Evolutionary conservation across 2,329 filamentous ascomycete species (phyloP).

Genomic region (Pochonia chlamydosporia): DNA sequence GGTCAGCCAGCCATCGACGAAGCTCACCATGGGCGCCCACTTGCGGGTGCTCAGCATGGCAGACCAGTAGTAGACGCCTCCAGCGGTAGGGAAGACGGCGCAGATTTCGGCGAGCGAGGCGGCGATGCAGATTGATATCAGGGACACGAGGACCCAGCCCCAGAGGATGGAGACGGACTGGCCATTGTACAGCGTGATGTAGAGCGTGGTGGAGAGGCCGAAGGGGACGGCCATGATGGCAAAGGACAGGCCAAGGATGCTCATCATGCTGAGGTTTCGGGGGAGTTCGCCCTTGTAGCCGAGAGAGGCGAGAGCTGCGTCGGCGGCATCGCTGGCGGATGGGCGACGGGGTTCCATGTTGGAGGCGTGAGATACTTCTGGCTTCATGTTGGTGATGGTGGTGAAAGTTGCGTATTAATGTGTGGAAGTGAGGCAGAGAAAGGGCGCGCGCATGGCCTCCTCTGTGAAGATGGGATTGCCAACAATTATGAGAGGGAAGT

Average conservation of each 20-base stretch:
- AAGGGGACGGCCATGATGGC: conserved; percentile 47
- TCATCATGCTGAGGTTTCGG: conserved; percentile 44
- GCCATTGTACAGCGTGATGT: conserved; percentile 59
- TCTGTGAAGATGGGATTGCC: not conserved
- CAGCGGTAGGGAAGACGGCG: conserved; percentile 56
- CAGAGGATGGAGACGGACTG: conserved; percentile 69
- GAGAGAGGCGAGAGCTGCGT: conserved; percentile 38
- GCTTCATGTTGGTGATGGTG: not conserved
- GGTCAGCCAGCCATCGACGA: conserved; percentile 70
- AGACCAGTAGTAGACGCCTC: conserved; percentile 69
- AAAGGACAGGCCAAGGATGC: conserved; percentile 43
- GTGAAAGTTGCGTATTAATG: not conserved
- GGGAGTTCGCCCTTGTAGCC: conserved; percentile 46
- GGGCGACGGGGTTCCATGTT: conserved; percentile 10
- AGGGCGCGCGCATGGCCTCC: not conserved
- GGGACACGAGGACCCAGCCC: conserved; percentile 56
- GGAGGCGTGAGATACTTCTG: not conserved
- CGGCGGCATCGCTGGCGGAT: conserved; percentile 23
- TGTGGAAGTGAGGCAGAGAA: not conserved
- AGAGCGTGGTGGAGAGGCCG: conserved; percentile 42
- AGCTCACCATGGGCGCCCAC: conserved; percentile 60
- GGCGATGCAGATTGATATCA: conserved; percentile 68
- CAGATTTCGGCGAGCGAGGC: conserved; percentile 68
- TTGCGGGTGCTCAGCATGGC: conserved; percentile 56
- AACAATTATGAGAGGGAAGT: not conserved